Evolutionary conservation across 2,329 filamentous ascomycete genomes (phyloP).

Genomic region (Colletotrichum noveboracense): DNA sequence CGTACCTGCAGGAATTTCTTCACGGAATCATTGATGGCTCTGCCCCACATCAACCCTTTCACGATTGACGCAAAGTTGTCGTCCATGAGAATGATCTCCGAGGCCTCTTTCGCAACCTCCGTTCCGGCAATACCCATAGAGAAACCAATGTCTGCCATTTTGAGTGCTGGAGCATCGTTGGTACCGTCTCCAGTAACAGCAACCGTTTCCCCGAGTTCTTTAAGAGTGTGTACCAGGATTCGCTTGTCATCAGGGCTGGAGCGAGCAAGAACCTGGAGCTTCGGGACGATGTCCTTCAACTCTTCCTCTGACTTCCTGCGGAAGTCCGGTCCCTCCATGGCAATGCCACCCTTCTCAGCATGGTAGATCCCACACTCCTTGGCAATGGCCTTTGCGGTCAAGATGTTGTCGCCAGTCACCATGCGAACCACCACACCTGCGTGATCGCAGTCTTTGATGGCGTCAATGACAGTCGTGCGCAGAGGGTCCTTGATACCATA

Average conservation of each 20-base stretch:
- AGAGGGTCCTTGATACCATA: constrained; percentile 75
- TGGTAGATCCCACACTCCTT: constrained; percentile 44
- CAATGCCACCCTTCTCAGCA: constrained; percentile 53
- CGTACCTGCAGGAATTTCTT: constrained; percentile 66
- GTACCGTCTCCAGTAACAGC: constrained; percentile 72
- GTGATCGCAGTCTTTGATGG: constrained; percentile 65
- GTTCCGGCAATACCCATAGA: constrained; percentile 72
- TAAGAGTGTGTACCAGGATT: constrained; percentile 67
- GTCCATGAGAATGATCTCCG: constrained; percentile 66
- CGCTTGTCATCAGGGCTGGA: constrained; percentile 75
- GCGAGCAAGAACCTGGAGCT: constrained; percentile 71
- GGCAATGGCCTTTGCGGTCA: constrained; percentile 50
- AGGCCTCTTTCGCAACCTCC: constrained; percentile 67
- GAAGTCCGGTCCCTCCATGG: constrained; percentile 60
- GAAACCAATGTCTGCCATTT: constrained; percentile 70
- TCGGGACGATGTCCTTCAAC: constrained; percentile 58
- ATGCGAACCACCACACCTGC: constrained; percentile 73
- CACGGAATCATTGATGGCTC: constrained; percentile 67
- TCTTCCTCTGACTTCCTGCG: constrained; percentile 57
- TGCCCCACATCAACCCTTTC: constrained; percentile 66
- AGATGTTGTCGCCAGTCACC: constrained; percentile 56
- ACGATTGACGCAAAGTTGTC: constrained; percentile 69
- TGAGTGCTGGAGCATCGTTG: constrained; percentile 70
- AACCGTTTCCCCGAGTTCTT: constrained; percentile 69
- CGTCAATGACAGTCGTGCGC: constrained; percentile 64